Base-by-base conservation (phyloP, 1,139 yeast genomes). In the Hansenula lynferdii region DNA sequence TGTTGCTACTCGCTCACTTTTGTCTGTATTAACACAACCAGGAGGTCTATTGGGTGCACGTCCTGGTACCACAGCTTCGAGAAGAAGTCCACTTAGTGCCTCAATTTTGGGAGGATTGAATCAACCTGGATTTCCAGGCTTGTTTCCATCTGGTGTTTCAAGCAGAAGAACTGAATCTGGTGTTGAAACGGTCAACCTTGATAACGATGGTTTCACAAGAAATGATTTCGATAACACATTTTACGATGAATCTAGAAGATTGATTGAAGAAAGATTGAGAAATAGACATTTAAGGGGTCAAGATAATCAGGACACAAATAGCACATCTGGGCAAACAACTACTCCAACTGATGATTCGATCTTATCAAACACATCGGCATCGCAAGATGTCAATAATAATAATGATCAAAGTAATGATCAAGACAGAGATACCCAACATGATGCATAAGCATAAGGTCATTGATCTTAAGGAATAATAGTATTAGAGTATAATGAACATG, bases 121-220 rank as follows among this genome's bases (percentile, higher is more conserved):
- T 8, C 20, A 31, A n/a, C 12, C 31, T 11, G 18, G 22, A 11
- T 31, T 23, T n/a, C 28, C 10, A 27, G 37, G 12, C 26, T 44
- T 69, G 41, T 73, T 72, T 47, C 72, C 75, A 0, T 51, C 68
- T 5, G 81, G 81, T 0, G 72, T 77, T 17, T 59, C 71, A 3
- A 75, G 81, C 46, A 63, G 76, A 49, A 60, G 83, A 50, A 70
- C 76, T 0, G 55, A 64, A 2, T 49, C 53, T 37, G 81, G 81
- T 0, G 74, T 75, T 3, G 70, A 64, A 26, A 73, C 79, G 1
- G 52, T 47, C 8, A 47, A 43, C 28, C 22, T 45, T 6, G 43
- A 40, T 12, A 35, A 35, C n/a, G 22, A 35, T 17, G 21, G 32
- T n/a, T 22, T 8, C 15, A 10, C 30, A 12, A 29, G 14, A 18